Evolutionary conservation across 768 basidiomycete species (phyloP), one percentile per base, ranked within the genome.

Genomic region (Naganishia friedmannii): DNA sequence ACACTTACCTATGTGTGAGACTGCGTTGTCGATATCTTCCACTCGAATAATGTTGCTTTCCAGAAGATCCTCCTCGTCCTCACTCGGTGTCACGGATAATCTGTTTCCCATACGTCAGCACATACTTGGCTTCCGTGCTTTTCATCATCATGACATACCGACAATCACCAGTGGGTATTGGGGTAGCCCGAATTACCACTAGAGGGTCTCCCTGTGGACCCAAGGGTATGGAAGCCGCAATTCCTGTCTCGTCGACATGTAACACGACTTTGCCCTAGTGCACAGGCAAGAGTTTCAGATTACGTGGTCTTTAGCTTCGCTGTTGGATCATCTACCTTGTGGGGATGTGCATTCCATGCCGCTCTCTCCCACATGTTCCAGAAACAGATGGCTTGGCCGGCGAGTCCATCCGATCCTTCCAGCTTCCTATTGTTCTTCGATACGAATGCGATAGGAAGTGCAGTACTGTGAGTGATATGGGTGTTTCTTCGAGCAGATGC

Each of bases 311-410:
- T 21, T 19, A 28, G 23, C 42, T 21, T 23, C 29, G 12, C 26
- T n/a, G 70, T 81, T 21, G 12, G 3, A 26, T n/a, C 12, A 51
- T 51, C 58, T 60, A 92, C 93, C 86, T 94, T 94, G 81, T 87
- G 89, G 3, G 82, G 82, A 76, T 92, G 90, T 75, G 87, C 86
- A 12, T 23, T 53, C 77, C 76, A 80, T 9, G 70, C 73, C 13
- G 87, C 89, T 51, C 90, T 84, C 74, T 91, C 88, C 78, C 93
- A 95, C 21, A 95, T 86, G 75, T 94, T 93, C 82, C 88, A 94
- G 79, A 89, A 95, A n/a, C 91, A 88, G 69, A 88, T 85, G 19
- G 91, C 77, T 51, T 75, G 66, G 3, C 74, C 72, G 57, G 75
- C 74, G 6, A 15, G 46, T 13, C 57, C 39, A 17, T 53, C 31